phyloP scores from a whole-genome alignment of 2,329 filamentous ascomycete genomes.

The Teratosphaeria nubilosa region DNA sequence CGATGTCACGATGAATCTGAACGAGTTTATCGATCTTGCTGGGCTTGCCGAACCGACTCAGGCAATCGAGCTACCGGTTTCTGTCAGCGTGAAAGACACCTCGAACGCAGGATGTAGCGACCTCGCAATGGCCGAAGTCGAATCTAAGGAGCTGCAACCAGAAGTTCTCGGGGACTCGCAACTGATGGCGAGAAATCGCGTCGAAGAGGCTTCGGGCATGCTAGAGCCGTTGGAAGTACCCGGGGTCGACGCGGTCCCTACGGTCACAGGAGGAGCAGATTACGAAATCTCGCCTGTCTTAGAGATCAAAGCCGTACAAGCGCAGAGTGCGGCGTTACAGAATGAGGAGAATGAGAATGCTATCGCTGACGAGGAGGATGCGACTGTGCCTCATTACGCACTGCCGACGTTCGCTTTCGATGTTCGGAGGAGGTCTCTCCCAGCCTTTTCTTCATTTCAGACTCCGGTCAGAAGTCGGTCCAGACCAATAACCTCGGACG shows the following conservation, averaged over 20 bases:
- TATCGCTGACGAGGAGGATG: background rate
- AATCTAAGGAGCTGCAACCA: background rate
- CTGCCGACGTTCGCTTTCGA: slow-evolving; percentile 22
- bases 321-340: background rate
- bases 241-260: background rate
- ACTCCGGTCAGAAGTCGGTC: slow-evolving; percentile 7
- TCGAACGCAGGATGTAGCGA: background rate
- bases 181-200: background rate
- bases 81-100: background rate
- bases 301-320: background rate
- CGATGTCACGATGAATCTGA: slow-evolving; percentile 16
- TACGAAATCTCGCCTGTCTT: background rate
- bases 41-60: slow-evolving; percentile 13
- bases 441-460: slow-evolving; percentile 9
- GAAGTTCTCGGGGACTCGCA: background rate
- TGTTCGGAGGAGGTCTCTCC: slow-evolving; percentile 24
- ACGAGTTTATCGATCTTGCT: slow-evolving; percentile 21
- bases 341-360: background rate
- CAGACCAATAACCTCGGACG: slow-evolving; percentile 22
- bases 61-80: slow-evolving; percentile 1
- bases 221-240: background rate
- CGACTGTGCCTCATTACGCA: slow-evolving; percentile 20
- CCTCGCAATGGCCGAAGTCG: background rate
- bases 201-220: background rate
- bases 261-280: background rate